Evolutionary conservation across 768 basidiomycete species (phyloP), one percentile per base, ranked within the genome.

Genomic region (Pleurotus djamor): DNA sequence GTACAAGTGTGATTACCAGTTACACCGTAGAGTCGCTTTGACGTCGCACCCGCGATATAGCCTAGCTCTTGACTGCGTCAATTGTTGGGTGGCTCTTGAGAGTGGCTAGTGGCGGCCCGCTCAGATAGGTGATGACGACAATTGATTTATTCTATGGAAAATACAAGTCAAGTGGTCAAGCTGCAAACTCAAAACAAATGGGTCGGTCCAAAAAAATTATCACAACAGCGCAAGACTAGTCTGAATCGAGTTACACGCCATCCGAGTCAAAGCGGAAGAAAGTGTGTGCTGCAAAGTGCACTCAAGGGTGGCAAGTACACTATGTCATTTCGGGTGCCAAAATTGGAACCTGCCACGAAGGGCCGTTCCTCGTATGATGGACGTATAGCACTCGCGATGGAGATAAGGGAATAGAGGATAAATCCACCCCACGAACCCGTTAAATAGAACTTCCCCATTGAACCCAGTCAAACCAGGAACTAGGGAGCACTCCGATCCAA

Each of bases 211-310:
- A 69, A 71, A 75, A 74, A 70, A 65, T 69, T n/a, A 58, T 62
- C 67, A 71, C 74, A 71, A 78, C 82, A 84, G 83, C 77, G 76
- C 73, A 74, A 85, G 83, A 85, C 80, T 84, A 86, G 83, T 85
- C 84, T 84, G 84, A 85, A 84, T 86, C 81, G 81, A 85, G 83
- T 83, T 81, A 69, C 76, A 71, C 69, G n/a, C 38, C 9, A 41
- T n/a, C n/a, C 38, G 64, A 61, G 59, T 65, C 63, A 52, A 63
- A 63, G 28, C 62, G 16, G 16, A 44, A 57, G 17, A 10, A 43
- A 36, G 43, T 68, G 72, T 76, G 81, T 76, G 81, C 84, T 78
- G 81, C 85, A 81, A 86, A 86, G 83, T 85, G 81, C 76, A 83
- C 86, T 86, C 63, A 86, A 87, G 82, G 77, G 78, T 76, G 68